Evolutionary conservation across 2,329 filamentous ascomycete species (phyloP).

Genomic region (Fusarium beomiforme): DNA sequence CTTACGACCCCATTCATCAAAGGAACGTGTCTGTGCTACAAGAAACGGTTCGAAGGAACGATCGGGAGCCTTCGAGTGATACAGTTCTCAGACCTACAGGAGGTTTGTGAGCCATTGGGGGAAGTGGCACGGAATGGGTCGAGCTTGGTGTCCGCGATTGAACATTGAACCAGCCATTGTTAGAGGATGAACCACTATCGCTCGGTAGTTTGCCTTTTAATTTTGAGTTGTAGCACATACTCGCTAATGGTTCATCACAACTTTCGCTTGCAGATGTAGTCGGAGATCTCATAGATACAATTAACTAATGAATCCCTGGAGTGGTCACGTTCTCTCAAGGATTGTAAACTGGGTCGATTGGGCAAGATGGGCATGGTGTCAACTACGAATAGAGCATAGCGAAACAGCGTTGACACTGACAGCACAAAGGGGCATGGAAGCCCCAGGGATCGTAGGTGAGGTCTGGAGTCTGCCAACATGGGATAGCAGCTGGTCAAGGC

Average conservation of each 20-base stretch:
- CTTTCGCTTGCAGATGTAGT: background rate
- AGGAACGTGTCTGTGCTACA: constrained; percentile 3
- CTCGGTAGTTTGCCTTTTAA: background rate
- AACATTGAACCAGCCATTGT: background rate
- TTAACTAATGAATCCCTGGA: background rate
- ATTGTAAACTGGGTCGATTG: background rate
- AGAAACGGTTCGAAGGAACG: background rate
- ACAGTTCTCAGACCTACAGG: background rate
- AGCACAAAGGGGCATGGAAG: background rate
- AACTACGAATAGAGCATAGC: background rate
- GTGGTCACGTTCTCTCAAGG: background rate
- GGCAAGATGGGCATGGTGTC: background rate
- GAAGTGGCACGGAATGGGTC: constrained; percentile 5
- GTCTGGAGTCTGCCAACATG: constrained; percentile 11
- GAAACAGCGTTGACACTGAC: background rate
- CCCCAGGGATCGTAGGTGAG: constrained; percentile 1
- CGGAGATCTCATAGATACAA: background rate
- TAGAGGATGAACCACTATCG: background rate
- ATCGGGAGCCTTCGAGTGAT: background rate
- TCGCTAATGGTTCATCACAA: background rate
- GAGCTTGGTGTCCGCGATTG: background rate
- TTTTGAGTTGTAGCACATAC: background rate
- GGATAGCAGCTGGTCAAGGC: constrained; percentile 22
- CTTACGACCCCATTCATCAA: background rate
- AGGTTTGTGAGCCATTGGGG: background rate